A percentile compares a stretch with the other conserved stretches of the same genome.
These are phyloP conservation scores for Chlorella vulgaris DNA, from an alignment of 139 green algal genomes.

Conservation along the genomic window DNA sequence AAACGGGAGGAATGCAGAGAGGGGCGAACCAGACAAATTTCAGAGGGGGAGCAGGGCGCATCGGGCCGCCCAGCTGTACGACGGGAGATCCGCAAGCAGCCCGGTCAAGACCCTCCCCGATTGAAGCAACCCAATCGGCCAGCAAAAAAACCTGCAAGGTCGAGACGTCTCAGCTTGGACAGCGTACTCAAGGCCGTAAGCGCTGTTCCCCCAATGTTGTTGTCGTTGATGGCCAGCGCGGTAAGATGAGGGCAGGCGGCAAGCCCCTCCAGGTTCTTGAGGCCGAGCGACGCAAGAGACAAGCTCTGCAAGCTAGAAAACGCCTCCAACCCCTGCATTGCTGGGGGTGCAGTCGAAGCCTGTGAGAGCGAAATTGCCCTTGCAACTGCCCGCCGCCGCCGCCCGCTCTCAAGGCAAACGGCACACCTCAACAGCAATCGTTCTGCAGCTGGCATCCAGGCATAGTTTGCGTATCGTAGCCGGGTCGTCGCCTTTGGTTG, in stretches of 20 bases:
- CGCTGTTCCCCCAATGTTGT: constrained; percentile 9
- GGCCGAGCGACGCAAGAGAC: not conserved
- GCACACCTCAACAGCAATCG: constrained; percentile 13
- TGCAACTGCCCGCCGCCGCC: too few relatives aligned
- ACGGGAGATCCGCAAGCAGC: too few relatives aligned
- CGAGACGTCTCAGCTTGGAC: constrained; percentile 12
- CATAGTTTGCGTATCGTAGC: not conserved
- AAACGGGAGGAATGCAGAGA: not conserved
- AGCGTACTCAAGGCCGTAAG: constrained; percentile 19
- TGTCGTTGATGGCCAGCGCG: constrained; percentile 28
- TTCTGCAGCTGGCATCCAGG: constrained; percentile 14
- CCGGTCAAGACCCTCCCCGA: too few relatives aligned
- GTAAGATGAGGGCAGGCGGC: constrained; percentile 16
- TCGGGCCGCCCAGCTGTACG: too few relatives aligned
- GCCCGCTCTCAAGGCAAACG: not conserved
- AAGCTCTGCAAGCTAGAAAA: constrained; percentile 23
- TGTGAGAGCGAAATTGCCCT: too few relatives aligned
- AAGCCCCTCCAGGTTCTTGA: constrained; percentile 15
- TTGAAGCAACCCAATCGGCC: not conserved
- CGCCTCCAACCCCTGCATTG: constrained; percentile 23
- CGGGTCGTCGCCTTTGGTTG: too few relatives aligned
- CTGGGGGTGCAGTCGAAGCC: not conserved
- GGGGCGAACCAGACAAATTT: too few relatives aligned
- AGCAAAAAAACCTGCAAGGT: constrained; percentile 20
- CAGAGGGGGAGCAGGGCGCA: too few relatives aligned